Percentiles rank a stretch among this genome's conserved stretches.
Evolutionary conservation across 495 filamentous ascomycete genomes (phyloP).

Genomic region (Trichocladium antarcticum): DNA sequence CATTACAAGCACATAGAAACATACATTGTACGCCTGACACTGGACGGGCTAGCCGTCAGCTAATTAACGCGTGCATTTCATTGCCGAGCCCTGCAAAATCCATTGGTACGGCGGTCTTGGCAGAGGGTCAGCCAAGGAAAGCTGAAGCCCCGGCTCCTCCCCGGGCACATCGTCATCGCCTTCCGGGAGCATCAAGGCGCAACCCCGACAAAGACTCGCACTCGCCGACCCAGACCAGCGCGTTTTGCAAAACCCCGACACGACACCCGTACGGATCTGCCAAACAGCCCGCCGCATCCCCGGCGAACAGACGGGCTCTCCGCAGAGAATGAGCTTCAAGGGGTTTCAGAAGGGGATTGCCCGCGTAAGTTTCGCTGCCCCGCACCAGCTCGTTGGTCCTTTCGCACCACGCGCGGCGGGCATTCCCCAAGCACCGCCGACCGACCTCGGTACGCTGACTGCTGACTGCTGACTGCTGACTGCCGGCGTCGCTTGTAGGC

Average conservation of each 20-base stretch:
- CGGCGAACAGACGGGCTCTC: not conserved
- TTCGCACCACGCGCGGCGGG: too few relatives aligned
- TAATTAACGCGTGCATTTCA: too few relatives aligned
- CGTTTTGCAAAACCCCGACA: not conserved
- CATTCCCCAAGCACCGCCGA: not conserved
- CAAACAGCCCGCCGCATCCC: not conserved
- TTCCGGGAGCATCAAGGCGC: conserved; percentile 8
- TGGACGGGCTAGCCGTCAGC: too few relatives aligned
- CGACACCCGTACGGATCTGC: not conserved
- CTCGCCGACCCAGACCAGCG: not conserved
- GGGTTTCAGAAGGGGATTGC: conserved; percentile 83
- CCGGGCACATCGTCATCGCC: conserved; percentile 19
- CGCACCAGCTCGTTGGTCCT: too few relatives aligned
- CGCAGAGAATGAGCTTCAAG: conserved; percentile 80
- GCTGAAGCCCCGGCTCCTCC: conserved; percentile 14
- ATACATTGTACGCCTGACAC: too few relatives aligned
- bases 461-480: conserved; percentile 1
- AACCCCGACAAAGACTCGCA: not conserved
- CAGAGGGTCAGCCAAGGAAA: conserved; percentile 17
- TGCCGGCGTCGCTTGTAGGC: conserved; percentile 40
- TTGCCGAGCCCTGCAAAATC: too few relatives aligned
- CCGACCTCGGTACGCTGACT: not conserved
- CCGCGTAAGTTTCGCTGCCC: conserved; percentile 45
- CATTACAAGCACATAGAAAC: too few relatives aligned
- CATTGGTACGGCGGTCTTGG: not conserved